Base-by-base conservation (phyloP, 805 yeast species). In the Candida multigemmis region DNA sequence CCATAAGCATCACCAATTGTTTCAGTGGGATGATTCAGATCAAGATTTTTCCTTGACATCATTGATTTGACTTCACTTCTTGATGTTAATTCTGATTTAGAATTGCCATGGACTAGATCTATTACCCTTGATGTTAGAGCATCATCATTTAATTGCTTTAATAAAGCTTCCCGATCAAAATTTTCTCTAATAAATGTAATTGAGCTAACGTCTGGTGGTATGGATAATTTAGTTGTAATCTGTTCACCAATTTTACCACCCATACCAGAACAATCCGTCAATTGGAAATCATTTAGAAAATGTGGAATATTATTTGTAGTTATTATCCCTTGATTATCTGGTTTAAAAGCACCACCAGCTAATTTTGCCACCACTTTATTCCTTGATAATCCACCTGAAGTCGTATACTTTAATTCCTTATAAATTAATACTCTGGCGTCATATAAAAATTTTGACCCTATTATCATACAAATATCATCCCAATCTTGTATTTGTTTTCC, bases 211-310 rank as follows among this genome's bases (percentile, higher is more conserved):
- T 51, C 63, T 3, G 55, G 53, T 1, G 79, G 82, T 2, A 72
- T 52, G 2, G 62, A 56, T n/a, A 86, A 48, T 12, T 56, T 48
- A n/a, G 51, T 47, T 11, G 64, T 35, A 1, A 85, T 59, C 8
- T 57, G 54, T 7, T 76, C 75, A 0, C 98, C 98, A 7, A 67
- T 53, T 38, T 83, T 84, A 2, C 97, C 98, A 5, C 98, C 97
- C 65, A 89, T 59, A 0, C 94, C 85, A 70, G 94, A 79, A 31
- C 89, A 71, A 39, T 86, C 94, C 0, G 72, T 69, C 12, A 89
- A 46, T 32, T 74, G 71, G 46, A 78, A 76, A 14, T 68, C 60
- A 16, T 59, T 59, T 7, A 87, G 48, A 46, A 89, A 91, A 1
- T 44, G 41, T 2, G 55, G 35, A 2, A 77, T 56, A 10, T 70